Conservation (phyloP, 257 asterid species). For the Echites panduratus region DNA sequence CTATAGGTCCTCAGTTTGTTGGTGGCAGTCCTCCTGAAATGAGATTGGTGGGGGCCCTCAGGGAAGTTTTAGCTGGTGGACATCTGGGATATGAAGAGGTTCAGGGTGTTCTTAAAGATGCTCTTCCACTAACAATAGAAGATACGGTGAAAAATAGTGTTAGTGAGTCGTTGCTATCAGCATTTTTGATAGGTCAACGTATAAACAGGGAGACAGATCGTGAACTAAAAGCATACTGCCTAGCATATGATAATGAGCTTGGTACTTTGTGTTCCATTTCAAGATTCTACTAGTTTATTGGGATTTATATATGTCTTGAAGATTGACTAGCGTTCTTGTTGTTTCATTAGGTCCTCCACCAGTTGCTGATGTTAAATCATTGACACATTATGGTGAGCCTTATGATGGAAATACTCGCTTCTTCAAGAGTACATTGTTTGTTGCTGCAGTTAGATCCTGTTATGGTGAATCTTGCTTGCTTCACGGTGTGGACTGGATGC, state of each 20-base stretch:
- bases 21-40: slow-evolving; percentile 79
- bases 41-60: slow-evolving; percentile 95
- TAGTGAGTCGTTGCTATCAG: slow-evolving; percentile 73
- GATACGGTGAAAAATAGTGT: slow-evolving; percentile 33
- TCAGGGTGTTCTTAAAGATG: slow-evolving; percentile 81
- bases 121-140: slow-evolving; percentile 49
- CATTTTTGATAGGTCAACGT: slow-evolving; percentile 82
- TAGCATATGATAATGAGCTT: slow-evolving; percentile 82
- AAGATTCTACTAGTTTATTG: not conserved
- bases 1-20: slow-evolving; percentile 69
- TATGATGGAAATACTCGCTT: slow-evolving; percentile 95
- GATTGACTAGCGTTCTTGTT: slow-evolving; percentile 7
- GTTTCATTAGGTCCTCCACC: slow-evolving; percentile 55
- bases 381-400: slow-evolving; percentile 97
- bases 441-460: slow-evolving; percentile 97
- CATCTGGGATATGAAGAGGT: slow-evolving; percentile 98
- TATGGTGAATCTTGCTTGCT: slow-evolving; percentile 95
- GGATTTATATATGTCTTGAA: slow-evolving; percentile 7
- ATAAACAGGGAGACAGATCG: slow-evolving; percentile 95
- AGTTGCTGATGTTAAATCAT: slow-evolving; percentile 73
- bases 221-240: slow-evolving; percentile 91
- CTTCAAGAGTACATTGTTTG: slow-evolving; percentile 90
- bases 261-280: slow-evolving; percentile 32
- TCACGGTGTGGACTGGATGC: slow-evolving; percentile 99
- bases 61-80: slow-evolving; percentile 96